Conservation (phyloP, 495 filamentous ascomycete genomes). For the Daldinia bambusicola region DNA sequence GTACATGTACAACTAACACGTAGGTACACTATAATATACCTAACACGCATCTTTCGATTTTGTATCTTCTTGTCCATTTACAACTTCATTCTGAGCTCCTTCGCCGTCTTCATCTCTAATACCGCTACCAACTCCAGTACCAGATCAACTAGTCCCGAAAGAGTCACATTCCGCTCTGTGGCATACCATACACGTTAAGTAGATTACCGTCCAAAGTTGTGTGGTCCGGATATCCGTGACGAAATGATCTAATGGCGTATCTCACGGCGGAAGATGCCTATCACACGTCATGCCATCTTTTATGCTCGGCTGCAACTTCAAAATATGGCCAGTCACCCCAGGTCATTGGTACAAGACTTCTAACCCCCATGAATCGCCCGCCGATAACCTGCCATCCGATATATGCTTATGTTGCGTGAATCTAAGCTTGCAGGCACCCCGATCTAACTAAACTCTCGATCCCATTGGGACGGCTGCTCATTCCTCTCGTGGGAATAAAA, state of each 20-base stretch:
- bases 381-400: slow-evolving; percentile 30
- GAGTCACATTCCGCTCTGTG: slow-evolving; percentile 3
- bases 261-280: slow-evolving; percentile 31
- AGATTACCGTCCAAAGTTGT: background rate
- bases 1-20: background rate
- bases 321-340: slow-evolving; percentile 38
- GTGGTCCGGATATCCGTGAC: slow-evolving; percentile 27
- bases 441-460: slow-evolving; percentile 32
- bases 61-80: background rate
- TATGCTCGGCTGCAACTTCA: slow-evolving; percentile 34
- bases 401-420: slow-evolving; percentile 15
- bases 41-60: background rate
- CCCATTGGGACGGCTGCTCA: slow-evolving; percentile 43
- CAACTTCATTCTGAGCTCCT: background rate
- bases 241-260: slow-evolving; percentile 14
- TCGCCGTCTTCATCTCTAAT: background rate
- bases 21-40: background rate
- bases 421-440: slow-evolving; percentile 31
- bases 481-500: slow-evolving; percentile 40
- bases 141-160: slow-evolving; percentile 5
- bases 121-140: background rate
- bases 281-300: slow-evolving; percentile 33
- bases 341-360: slow-evolving; percentile 25
- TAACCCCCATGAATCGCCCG: slow-evolving; percentile 17
- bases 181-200: background rate